These are phyloP conservation scores for Venturia pyrina DNA, from an alignment of 2,329 filamentous ascomycete genomes.

Conservation along the genomic window DNA sequence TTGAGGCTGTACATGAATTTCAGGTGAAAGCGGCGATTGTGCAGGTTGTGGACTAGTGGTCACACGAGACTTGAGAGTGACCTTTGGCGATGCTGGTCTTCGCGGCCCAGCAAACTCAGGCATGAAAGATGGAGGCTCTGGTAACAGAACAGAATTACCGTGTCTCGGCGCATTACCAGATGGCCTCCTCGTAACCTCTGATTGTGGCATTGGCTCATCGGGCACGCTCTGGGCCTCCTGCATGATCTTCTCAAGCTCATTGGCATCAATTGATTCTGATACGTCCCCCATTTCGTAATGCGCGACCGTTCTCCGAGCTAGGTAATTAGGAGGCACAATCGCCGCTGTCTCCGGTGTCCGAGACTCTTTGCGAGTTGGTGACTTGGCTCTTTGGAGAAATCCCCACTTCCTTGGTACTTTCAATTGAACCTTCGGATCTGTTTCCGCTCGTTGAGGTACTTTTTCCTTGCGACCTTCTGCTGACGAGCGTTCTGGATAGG, in stretches of 20 bases:
- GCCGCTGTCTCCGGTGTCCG: conserved; percentile 29
- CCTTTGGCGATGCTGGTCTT: conserved; percentile 28
- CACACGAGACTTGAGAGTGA: conserved; percentile 19
- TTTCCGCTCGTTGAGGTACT: not conserved
- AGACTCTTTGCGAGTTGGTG: conserved; percentile 27
- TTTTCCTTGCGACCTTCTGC: not conserved
- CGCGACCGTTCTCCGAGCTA: conserved; percentile 35
- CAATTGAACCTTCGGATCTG: conserved; percentile 19
- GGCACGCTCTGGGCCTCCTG: conserved; percentile 28
- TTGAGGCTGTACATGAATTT: not conserved
- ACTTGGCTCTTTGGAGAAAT: conserved; percentile 45
- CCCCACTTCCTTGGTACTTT: conserved; percentile 44
- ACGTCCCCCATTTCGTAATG: conserved; percentile 50
- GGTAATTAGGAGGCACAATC: conserved; percentile 22
- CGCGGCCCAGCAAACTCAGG: conserved; percentile 18
- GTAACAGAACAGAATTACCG: conserved; percentile 29
- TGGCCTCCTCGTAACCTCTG: conserved; percentile 10
- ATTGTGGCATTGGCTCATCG: conserved; percentile 14
- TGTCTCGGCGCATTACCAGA: conserved; percentile 5
- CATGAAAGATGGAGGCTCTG: conserved; percentile 26
- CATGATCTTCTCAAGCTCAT: conserved; percentile 37
- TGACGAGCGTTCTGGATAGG: not conserved
- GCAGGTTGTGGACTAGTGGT: not conserved
- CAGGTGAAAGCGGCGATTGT: not conserved
- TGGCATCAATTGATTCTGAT: conserved; percentile 32